These are phyloP conservation scores for Dactylonectria estremocensis DNA, from an alignment of 2,329 filamentous ascomycete genomes.

Conservation along the genomic window DNA sequence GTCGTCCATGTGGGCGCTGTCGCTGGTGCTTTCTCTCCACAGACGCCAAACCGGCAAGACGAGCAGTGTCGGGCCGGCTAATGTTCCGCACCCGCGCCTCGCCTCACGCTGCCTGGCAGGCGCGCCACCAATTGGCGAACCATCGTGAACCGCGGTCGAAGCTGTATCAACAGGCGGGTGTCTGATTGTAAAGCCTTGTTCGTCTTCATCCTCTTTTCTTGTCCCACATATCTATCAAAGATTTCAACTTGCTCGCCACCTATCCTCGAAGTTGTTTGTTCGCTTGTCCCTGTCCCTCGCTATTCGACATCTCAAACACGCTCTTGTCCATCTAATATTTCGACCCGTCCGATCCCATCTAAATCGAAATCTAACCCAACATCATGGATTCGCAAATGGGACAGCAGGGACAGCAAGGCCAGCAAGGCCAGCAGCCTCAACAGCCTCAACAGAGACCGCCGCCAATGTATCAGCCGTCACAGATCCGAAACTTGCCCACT, in stretches of 20 bases:
- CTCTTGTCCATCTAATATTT: neutral
- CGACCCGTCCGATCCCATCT: conserved; percentile 11
- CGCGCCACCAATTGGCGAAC: conserved; percentile 22
- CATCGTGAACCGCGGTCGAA: conserved; percentile 10
- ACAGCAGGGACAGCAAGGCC: conserved; percentile 36
- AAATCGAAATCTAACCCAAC: neutral
- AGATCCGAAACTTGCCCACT: conserved; percentile 65
- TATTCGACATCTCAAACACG: conserved; percentile 1
- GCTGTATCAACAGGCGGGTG: conserved; percentile 13
- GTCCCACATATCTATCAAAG: conserved; percentile 17
- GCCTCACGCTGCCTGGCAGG: conserved; percentile 19
- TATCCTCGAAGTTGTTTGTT: neutral
- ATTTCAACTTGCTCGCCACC: neutral
- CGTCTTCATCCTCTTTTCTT: neutral
- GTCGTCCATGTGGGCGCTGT: neutral
- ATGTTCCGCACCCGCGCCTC: conserved; percentile 26
- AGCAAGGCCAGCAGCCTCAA: conserved; percentile 44
- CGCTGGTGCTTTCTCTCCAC: conserved; percentile 18
- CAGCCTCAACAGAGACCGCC: conserved; percentile 47
- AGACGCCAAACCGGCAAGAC: neutral
- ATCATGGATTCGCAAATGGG: conserved; percentile 47
- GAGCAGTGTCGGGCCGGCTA: conserved; percentile 18
- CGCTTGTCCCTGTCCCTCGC: neutral
- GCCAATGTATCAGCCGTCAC: conserved; percentile 66
- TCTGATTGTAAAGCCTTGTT: conserved; percentile 10